A percentile compares a stretch with the other conserved stretches of the same genome.
Conservation (phyloP, 768 basidiomycete genomes). For the Termitomyces sp. region DNA sequence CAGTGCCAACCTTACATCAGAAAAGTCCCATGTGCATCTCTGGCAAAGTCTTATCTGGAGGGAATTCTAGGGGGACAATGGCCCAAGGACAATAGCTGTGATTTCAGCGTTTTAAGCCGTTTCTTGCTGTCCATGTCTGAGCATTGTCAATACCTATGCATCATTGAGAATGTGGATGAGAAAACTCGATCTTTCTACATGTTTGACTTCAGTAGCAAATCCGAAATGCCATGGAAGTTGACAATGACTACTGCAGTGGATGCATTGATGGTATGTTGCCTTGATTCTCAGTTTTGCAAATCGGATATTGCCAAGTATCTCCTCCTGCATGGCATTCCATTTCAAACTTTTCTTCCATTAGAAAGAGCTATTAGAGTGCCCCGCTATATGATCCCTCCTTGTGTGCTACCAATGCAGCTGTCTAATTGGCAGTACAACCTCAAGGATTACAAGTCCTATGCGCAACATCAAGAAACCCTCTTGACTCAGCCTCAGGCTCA, state of each 20-base stretch:
- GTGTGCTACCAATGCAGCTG: neutral
- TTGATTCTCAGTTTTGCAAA: neutral
- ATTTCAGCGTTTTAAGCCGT: neutral
- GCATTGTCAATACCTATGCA: neutral
- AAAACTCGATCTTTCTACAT: neutral
- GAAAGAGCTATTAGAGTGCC: neutral
- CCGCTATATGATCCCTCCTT: neutral
- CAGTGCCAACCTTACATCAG: neutral
- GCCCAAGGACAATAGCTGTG: neutral
- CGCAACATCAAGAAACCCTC: neutral
- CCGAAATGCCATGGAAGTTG: no score
- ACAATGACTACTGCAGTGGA: neutral
- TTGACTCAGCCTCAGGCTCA: neutral
- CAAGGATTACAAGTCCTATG: no score
- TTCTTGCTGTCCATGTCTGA: neutral
- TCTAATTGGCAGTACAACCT: neutral
- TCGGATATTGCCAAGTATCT: conserved; percentile 1
- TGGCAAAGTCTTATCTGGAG: no score
- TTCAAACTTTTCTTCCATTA: neutral
- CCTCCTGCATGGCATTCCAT: neutral
- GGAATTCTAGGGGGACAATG: no score
- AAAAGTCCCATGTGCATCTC: neutral
- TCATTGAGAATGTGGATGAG: neutral
- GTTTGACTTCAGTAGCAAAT: neutral
- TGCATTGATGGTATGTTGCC: conserved; percentile 2